Percentiles rank a stretch among this genome's conserved stretches.
phyloP scores from a whole-genome alignment of 495 filamentous ascomycete species.

The Aspergillus ostianus region DNA sequence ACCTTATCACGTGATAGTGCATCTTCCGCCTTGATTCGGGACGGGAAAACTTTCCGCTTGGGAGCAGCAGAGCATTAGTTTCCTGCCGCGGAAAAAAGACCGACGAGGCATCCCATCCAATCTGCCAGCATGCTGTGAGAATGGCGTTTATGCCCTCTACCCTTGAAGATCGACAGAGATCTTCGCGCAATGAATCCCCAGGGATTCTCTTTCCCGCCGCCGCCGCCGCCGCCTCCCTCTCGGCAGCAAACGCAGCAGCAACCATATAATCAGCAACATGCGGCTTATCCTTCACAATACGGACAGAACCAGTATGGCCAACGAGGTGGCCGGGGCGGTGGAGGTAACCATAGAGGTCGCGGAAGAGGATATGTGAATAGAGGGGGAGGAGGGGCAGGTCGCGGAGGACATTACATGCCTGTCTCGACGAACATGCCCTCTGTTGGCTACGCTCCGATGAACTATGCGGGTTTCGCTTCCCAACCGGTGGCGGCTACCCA shows the following conservation, averaged over 20 bases:
- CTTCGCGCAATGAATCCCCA: conserved; percentile 43
- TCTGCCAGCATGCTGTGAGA: conserved; percentile 18
- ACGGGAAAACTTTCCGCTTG: background rate
- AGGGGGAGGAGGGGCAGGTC: conserved; percentile 33
- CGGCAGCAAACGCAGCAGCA: conserved; percentile 24
- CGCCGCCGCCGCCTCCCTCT: conserved; percentile 38
- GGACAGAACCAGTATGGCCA: conserved; percentile 30
- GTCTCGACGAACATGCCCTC: conserved; percentile 21
- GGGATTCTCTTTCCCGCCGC: conserved; percentile 53
- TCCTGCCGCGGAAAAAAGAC: background rate
- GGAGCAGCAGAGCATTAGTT: background rate
- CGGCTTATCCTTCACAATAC: conserved; percentile 29
- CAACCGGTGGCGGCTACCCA: conserved; percentile 27
- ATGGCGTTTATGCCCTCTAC: conserved; percentile 23
- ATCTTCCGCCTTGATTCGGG: conserved; percentile 8
- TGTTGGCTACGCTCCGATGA: conserved; percentile 32
- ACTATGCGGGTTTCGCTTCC: conserved; percentile 31
- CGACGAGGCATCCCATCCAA: conserved; percentile 5
- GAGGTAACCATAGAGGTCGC: conserved; percentile 39
- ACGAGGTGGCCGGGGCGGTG: conserved; percentile 32
- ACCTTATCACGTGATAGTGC: conserved; percentile 12
- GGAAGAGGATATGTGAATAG: conserved; percentile 48
- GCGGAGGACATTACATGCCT: conserved; percentile 49
- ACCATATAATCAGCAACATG: conserved; percentile 24
- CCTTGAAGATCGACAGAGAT: conserved; percentile 25